phyloP scores from a whole-genome alignment of 2,329 filamentous ascomycete genomes.

The Trichocomaceae sp. region DNA sequence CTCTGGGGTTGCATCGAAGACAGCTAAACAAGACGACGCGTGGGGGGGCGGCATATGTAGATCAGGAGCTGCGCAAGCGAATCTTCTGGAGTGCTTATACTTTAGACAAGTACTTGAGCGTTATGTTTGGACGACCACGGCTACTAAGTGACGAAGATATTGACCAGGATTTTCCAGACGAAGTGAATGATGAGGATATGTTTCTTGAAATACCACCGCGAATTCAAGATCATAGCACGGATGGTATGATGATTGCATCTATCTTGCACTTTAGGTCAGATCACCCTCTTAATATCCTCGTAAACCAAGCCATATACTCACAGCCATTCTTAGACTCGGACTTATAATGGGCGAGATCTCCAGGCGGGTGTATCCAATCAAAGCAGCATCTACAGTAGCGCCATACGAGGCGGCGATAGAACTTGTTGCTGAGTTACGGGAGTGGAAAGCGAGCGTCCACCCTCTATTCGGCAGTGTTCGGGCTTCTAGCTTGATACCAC shows the following conservation, averaged over 20 bases:
- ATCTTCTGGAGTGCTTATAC: slow-evolving; percentile 60
- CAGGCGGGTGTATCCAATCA: slow-evolving; percentile 38
- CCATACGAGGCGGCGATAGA: slow-evolving; percentile 29
- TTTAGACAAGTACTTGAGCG: slow-evolving; percentile 57
- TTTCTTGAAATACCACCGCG: slow-evolving; percentile 35
- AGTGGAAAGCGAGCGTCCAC: slow-evolving; percentile 32
- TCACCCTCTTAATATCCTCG: not conserved
- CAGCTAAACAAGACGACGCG: slow-evolving; percentile 23
- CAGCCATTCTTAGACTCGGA: slow-evolving; percentile 36
- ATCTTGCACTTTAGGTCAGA: slow-evolving; percentile 32
- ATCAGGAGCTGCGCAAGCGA: slow-evolving; percentile 50
- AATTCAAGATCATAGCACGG: slow-evolving; percentile 29
- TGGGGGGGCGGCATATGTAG: slow-evolving; percentile 26
- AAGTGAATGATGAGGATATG: slow-evolving; percentile 54
- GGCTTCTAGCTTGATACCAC: slow-evolving; percentile 32
- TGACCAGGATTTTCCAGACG: slow-evolving; percentile 53
- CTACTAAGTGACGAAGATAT: slow-evolving; percentile 59
- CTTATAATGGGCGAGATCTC: slow-evolving; percentile 45
- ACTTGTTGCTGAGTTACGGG: slow-evolving; percentile 30
- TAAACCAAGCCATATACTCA: not conserved
- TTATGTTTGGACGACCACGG: slow-evolving; percentile 56
- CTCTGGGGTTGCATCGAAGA: slow-evolving; percentile 36
- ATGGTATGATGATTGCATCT: slow-evolving; percentile 37
- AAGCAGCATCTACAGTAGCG: slow-evolving; percentile 23
- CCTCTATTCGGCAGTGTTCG: slow-evolving; percentile 32